Base-by-base conservation (phyloP, 768 basidiomycete species). In the Nevesoporus exiguus region DNA sequence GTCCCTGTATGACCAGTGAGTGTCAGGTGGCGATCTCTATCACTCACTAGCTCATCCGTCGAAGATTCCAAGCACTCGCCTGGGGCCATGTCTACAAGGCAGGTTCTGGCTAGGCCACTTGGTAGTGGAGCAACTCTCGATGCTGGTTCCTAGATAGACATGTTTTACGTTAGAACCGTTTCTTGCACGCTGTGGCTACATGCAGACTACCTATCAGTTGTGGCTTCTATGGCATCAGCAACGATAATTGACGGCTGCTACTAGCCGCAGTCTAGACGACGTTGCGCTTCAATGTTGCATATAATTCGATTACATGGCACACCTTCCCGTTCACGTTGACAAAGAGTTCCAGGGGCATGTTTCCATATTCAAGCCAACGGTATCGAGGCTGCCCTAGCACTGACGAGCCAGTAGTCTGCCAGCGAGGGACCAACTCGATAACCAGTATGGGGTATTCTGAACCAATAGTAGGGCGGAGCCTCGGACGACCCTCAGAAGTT, bases 1-100 rank as follows among this genome's bases (percentile, higher is more conserved):
- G 62, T 81, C 83, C 27, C 65, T 85, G 48, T 85, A 84, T 73
- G 83, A 85, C 73, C 80, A 83, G 76, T 75, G 47, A 59, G 66
- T 54, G 21, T 30, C 29, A 6, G 33, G 5, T 17, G 33, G 8
- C 8, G 11, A 9, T 46, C 24, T 33, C 22, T 22, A 36, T 7
- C 19, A 17, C 48, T 25, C 39, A 31, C 27, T 0, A 22, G 22
- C 36, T 62, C 45, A 49, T 30, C 44, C 33, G 2, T 48, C 29
- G 10, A 45, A 71, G 69, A 41, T 73, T 83, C 65, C 82, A 84
- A 71, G 77, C 77, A 62, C 68, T 75, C 42, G 63, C 79, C 63
- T 81, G 78, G 73, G 80, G 80, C 58, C 80, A 76, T 64, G 81
- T 80, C 61, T 82, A 83, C 73, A 74, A 76, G 34, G 77, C 77